These are phyloP conservation scores for Wallacemonas sp. DNA, from an alignment of 208 protist species.

Conservation along the genomic window DNA sequence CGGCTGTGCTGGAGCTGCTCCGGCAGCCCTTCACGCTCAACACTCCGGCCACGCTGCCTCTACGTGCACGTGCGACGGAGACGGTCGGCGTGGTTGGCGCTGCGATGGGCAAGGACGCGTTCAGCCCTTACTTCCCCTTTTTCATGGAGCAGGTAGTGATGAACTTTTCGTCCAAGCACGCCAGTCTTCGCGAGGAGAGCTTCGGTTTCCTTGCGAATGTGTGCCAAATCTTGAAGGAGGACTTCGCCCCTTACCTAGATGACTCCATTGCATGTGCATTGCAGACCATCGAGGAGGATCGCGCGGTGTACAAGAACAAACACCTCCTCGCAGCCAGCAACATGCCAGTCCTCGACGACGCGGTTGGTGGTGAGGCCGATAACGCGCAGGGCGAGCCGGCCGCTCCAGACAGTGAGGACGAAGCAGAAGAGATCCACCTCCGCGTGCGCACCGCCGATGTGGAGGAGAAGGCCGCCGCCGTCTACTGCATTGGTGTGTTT, in stretches of 20 bases:
- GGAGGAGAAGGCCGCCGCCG: conserved; percentile 80
- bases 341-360: conserved; percentile 21
- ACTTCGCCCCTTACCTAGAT: conserved; percentile 65
- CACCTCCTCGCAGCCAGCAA: conserved; percentile 53
- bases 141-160: conserved; percentile 70
- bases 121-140: conserved; percentile 61
- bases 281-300: conserved; percentile 68
- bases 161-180: conserved; percentile 51
- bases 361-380: conserved; percentile 24
- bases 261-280: conserved; percentile 64
- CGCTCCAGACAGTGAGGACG: conserved; percentile 26
- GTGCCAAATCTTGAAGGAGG: conserved; percentile 66
- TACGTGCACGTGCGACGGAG: conserved; percentile 82
- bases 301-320: conserved; percentile 55
- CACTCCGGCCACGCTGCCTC: conserved; percentile 55
- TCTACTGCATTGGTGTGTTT: conserved; percentile 82
- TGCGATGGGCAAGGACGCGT: conserved; percentile 71
- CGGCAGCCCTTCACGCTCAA: conserved; percentile 52
- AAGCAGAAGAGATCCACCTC: conserved; percentile 64
- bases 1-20: conserved; percentile 66
- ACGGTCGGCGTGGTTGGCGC: conserved; percentile 73
- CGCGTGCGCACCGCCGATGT: conserved; percentile 80
- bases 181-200: conserved; percentile 74
- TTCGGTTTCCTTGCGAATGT: conserved; percentile 87
- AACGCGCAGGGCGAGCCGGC: conserved; percentile 19